Base-by-base conservation (phyloP, 768 basidiomycete species). In the Lepiota venenata region DNA sequence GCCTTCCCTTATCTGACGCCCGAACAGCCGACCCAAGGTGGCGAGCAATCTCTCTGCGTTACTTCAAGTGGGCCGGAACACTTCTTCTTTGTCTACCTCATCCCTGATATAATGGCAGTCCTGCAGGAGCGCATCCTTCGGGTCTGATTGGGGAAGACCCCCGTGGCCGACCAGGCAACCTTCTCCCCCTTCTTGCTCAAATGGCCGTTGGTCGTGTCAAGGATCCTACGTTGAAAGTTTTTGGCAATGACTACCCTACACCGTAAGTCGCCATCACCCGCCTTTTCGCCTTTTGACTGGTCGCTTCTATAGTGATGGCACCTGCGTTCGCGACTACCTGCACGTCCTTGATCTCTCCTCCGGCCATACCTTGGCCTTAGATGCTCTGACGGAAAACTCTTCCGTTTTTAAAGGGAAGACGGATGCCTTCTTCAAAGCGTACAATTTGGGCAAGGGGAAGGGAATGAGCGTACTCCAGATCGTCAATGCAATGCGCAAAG, bases 191-290 rank as follows among this genome's bases (percentile, higher is more conserved):
- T 8, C 82, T 98, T 37, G 91, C 93, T 6, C 93, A 96, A 43
- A 97, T 98, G 82, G 95, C 97, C 4, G 74, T 93, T 52, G 97
- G 96, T 27, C 85, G 93, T 47, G 82, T 93, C 60, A 80, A 84
- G 55, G 85, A 87, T 42, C 61, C 73, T 11, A 81, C 79, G 7
- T 66, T 87, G 32, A 87, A 90, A 65, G 90, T 99, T 4, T 99
- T 98, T 65, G 96, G 97, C 27, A 90, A 96, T 66, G 93, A 99
- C 70, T 99, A 97, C 70, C 93, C 95, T 18, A 99, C 97, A 0
- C 84, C 81, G 88, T 93, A 61, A 63, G 85, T 74, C 4, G 21
- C 22, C 35, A 20, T 29, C 54, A 15, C 7, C 50, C 18, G 16
- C 38, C 21, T 8, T 16, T 36, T 15, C 16, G 14, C 27, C 2